Evolutionary conservation across 148 eudicot species (phyloP).

Genomic region (Nepenthes mirabilis): DNA sequence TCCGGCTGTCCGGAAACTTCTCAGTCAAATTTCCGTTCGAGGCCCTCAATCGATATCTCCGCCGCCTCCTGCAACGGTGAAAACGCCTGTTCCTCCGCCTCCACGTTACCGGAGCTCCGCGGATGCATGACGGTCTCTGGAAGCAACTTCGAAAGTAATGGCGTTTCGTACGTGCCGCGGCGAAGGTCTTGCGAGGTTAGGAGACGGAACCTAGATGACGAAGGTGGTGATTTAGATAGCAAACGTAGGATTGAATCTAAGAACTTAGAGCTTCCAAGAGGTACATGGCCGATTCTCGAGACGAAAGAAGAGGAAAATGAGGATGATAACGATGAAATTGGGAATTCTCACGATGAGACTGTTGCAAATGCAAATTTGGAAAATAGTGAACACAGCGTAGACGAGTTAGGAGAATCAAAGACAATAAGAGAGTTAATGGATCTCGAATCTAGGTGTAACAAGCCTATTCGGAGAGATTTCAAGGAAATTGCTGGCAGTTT

Average conservation of each 20-base stretch:
- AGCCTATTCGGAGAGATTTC: slow-evolving; percentile 20
- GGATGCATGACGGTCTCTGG: slow-evolving; percentile 54
- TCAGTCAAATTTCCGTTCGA: slow-evolving; percentile 4
- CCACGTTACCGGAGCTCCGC: slow-evolving; percentile 44
- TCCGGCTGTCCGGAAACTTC: background rate
- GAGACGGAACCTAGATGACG: slow-evolving; percentile 32
- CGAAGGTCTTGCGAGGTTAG: slow-evolving; percentile 72
- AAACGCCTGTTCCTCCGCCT: slow-evolving; percentile 5
- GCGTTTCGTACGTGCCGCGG: slow-evolving; percentile 30
- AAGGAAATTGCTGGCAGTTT: slow-evolving; percentile 53
- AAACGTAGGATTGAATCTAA: slow-evolving; percentile 29
- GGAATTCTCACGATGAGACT: slow-evolving; percentile 28
- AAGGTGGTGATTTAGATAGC: slow-evolving; percentile 2
- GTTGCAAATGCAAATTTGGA: slow-evolving; percentile 5
- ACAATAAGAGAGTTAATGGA: slow-evolving; percentile 86
- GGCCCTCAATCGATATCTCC: slow-evolving; percentile 1
- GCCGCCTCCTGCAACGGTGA: background rate
- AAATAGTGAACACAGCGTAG: slow-evolving; percentile 2
- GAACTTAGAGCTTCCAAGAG: slow-evolving; percentile 35
- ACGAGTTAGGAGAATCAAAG: slow-evolving; percentile 27
- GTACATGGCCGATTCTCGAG: slow-evolving; percentile 24
- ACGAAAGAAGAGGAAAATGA: slow-evolving; percentile 7
- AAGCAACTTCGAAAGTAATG: slow-evolving; percentile 18
- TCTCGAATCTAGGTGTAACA: slow-evolving; percentile 37
- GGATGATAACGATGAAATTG: slow-evolving; percentile 13